A percentile compares a stretch with the other conserved stretches of the same genome.
These are phyloP conservation scores for Spiromastix sp. DNA, from an alignment of 2,329 filamentous ascomycete species.

Conservation along the genomic window DNA sequence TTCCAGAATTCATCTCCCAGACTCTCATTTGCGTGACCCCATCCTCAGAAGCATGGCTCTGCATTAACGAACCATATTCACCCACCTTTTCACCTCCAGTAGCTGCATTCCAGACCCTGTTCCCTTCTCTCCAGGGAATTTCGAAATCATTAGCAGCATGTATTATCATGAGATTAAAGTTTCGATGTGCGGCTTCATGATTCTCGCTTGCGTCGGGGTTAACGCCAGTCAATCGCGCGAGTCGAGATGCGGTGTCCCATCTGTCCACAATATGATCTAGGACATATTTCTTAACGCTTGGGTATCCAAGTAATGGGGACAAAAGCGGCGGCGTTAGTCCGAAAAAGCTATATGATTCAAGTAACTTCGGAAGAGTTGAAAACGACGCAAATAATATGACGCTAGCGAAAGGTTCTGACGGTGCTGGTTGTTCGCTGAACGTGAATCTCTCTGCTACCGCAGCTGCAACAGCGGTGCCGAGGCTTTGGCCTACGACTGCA, in stretches of 20 bases:
- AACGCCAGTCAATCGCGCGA: slow-evolving; percentile 37
- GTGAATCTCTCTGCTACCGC: slow-evolving; percentile 64
- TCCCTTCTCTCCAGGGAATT: slow-evolving; percentile 56
- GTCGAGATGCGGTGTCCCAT: slow-evolving; percentile 63
- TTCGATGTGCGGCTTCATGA: slow-evolving; percentile 43
- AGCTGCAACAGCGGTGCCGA: slow-evolving; percentile 75
- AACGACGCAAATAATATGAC: slow-evolving; percentile 74
- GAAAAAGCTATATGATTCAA: slow-evolving; percentile 68
- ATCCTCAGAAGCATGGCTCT: slow-evolving; percentile 19
- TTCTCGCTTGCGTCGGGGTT: slow-evolving; percentile 24
- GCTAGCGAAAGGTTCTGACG: slow-evolving; percentile 59
- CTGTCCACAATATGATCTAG: slow-evolving; percentile 60
- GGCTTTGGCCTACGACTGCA: slow-evolving; percentile 72
- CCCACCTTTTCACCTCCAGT: slow-evolving; percentile 20
- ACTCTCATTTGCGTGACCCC: slow-evolving; percentile 25
- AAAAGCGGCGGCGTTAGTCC: slow-evolving; percentile 65
- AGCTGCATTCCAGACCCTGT: slow-evolving; percentile 29
- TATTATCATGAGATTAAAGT: slow-evolving; percentile 58
- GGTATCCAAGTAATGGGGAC: slow-evolving; percentile 60
- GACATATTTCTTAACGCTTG: slow-evolving; percentile 52
- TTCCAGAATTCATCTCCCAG: slow-evolving; percentile 23
- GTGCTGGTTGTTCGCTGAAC: slow-evolving; percentile 30
- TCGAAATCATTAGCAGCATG: slow-evolving; percentile 75
- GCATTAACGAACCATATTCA: slow-evolving; percentile 19
- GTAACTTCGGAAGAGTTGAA: slow-evolving; percentile 59